Percentiles rank a stretch among this genome's conserved stretches.
Conservation (phyloP, 129 eudicot species). For the Glebionis coronaria region DNA sequence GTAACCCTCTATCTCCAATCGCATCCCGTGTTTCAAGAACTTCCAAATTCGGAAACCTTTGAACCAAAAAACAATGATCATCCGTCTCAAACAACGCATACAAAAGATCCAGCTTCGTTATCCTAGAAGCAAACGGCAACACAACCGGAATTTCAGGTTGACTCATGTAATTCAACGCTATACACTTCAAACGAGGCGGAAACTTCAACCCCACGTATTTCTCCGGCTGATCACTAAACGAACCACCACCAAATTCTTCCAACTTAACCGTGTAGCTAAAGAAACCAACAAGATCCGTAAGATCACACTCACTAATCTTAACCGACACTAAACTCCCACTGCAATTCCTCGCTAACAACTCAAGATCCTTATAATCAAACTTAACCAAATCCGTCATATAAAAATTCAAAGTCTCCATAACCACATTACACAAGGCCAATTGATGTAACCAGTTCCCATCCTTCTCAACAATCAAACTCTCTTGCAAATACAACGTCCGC, state of each 20-base stretch:
- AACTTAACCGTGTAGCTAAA: constrained; percentile 44
- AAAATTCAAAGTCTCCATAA: constrained; percentile 57
- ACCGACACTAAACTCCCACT: constrained; percentile 43
- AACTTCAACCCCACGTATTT: constrained; percentile 39
- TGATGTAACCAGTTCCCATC: constrained; percentile 75
- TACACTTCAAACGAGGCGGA: constrained; percentile 41
- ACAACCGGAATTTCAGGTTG: constrained; percentile 49
- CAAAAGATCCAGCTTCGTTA: constrained; percentile 65
- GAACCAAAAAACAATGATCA: constrained; percentile 54
- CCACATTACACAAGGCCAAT: constrained; percentile 58
- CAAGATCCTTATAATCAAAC: constrained; percentile 50
- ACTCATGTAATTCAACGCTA: constrained; percentile 61
- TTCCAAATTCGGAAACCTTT: constrained; percentile 72
- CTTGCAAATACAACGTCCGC: constrained; percentile 54
- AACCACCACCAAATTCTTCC: constrained; percentile 78
- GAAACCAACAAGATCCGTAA: constrained; percentile 47
- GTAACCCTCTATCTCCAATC: constrained; percentile 72
- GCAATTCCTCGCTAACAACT: constrained; percentile 63
- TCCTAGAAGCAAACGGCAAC: constrained; percentile 47
- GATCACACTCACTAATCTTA: constrained; percentile 67
- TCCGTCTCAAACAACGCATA: constrained; percentile 62
- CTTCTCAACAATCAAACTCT: constrained; percentile 50
- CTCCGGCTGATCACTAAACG: constrained; percentile 42
- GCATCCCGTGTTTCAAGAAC: constrained; percentile 76
- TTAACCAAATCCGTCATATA: constrained; percentile 62